Evolutionary conservation across 352 stramenopile species (phyloP).

Genomic region (Globisporangium irregulare): DNA sequence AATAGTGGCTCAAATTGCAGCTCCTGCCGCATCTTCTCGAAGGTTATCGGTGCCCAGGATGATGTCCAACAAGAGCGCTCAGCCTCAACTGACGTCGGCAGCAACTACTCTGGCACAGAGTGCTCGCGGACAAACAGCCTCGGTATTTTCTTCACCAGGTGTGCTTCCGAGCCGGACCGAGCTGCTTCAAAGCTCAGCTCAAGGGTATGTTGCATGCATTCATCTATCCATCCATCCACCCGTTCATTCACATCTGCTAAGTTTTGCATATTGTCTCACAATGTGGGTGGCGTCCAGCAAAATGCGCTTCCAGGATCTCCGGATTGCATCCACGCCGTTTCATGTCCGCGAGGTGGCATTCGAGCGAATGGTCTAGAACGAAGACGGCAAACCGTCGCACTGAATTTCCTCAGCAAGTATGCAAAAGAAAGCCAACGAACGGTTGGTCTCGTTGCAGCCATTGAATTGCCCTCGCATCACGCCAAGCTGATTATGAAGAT

Average conservation of each 20-base stretch:
- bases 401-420: background rate
- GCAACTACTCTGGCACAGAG: background rate
- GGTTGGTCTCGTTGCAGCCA: background rate
- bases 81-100: background rate
- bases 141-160: background rate
- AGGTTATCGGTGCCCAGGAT: background rate
- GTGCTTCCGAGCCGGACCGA: conserved; percentile 23
- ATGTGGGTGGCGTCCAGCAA: conserved; percentile 31
- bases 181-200: conserved; percentile 44
- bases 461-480: background rate
- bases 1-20: conserved; percentile 25
- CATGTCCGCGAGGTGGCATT: conserved; percentile 72
- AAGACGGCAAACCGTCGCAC: background rate
- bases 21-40: conserved; percentile 2
- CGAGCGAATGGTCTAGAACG: conserved; percentile 45
- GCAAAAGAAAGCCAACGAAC: background rate
- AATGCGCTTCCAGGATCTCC: conserved; percentile 51
- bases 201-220: conserved; percentile 35
- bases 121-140: background rate
- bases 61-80: background rate
- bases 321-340: conserved; percentile 51
- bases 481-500: background rate
- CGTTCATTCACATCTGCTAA: background rate
- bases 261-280: background rate
- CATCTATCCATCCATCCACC: background rate